A percentile compares a stretch with the other conserved stretches of the same genome.
These are phyloP conservation scores for Phytophthora syringae DNA, from an alignment of 352 stramenopile species.

Conservation along the genomic window DNA sequence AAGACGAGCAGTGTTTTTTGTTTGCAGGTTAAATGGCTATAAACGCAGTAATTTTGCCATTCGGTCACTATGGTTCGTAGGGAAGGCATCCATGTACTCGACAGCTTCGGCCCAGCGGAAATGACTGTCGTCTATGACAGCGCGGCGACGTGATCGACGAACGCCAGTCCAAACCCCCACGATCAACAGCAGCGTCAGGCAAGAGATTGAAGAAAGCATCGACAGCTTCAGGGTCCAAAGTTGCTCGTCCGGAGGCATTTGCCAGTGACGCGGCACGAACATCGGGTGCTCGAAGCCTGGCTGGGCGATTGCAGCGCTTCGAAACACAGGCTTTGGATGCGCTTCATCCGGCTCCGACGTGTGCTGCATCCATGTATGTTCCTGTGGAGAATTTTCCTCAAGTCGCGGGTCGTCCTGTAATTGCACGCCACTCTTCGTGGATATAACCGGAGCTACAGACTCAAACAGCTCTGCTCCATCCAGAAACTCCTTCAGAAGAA, in stretches of 20 bases:
- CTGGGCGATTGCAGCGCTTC: slow-evolving; percentile 15
- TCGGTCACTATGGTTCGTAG: slow-evolving; percentile 32
- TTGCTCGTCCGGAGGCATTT: slow-evolving; percentile 22
- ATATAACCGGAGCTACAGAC: background rate
- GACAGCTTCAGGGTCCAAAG: slow-evolving; percentile 37
- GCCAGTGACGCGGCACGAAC: slow-evolving; percentile 25
- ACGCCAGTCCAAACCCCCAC: slow-evolving; percentile 30
- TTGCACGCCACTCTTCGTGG: background rate
- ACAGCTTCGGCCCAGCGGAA: slow-evolving; percentile 36
- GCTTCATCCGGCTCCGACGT: background rate
- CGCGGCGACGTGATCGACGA: slow-evolving; percentile 24
- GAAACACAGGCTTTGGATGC: slow-evolving; percentile 16
- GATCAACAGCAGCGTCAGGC: slow-evolving; percentile 29
- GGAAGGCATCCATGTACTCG: slow-evolving; percentile 42
- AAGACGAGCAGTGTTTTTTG: too few relatives aligned
- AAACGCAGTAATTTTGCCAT: too few relatives aligned
- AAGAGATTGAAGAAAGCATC: slow-evolving; percentile 34
- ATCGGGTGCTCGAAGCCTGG: slow-evolving; percentile 16
- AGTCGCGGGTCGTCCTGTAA: slow-evolving; percentile 9
- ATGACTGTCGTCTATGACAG: slow-evolving; percentile 22
- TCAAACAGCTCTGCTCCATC: background rate
- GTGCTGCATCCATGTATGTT: background rate
- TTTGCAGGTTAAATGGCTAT: too few relatives aligned
- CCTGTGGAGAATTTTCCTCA: slow-evolving; percentile 10
- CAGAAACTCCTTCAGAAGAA: slow-evolving; percentile 27